Evolutionary conservation across 768 basidiomycete species (phyloP), one percentile per base, ranked within the genome.

Genomic region (Russula vinacea): DNA sequence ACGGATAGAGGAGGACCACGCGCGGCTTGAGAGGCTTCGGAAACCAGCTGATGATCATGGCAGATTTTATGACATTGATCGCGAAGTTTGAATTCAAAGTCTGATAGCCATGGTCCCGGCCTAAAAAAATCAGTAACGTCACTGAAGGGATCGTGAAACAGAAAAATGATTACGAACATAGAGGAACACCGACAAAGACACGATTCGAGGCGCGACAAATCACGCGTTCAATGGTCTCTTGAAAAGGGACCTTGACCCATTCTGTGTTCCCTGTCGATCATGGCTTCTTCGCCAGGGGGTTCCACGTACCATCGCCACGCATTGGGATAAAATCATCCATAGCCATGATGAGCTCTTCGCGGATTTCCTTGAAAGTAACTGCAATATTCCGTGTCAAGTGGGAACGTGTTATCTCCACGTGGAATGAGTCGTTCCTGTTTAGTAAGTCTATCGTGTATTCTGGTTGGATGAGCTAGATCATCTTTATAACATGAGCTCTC

Each of bases 1-100:
- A n/a, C 39, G 6, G 1, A 29, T 10, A 32, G 1, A 9, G 39
- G 16, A 17, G 8, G 8, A 17, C 35, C 9, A 37, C 79, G 55
- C 62, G 83, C 82, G 79, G 78, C 68, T 74, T 77, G 24, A 83
- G 58, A 62, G 79, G 73, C 19, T 65, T 53, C 0, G 82, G 83
- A 58, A 80, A 75, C 16, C 77, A 42, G n/a, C 73, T 73, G 40
- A 83, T 72, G n/a, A 75, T 71, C 1, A 53, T 39, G 0, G 72
- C 72, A 3, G 72, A 70, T 33, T 68, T 74, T 14, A 76, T 62
- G 24, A 82, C 71, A 22, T 77, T 72, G 17, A 73, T 62, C 3
- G 80, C 72, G 56, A 76, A 80, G 33, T 29, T 29, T 29, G 29
- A 29, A 29, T 29, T 29, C 29, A 29, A 29, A 29, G 29, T 29